Percentiles rank a stretch among this genome's conserved stretches.
These are phyloP conservation scores for Euphorbia celastroides DNA, from an alignment of 441 rosid genomes.

Conservation along the genomic window DNA sequence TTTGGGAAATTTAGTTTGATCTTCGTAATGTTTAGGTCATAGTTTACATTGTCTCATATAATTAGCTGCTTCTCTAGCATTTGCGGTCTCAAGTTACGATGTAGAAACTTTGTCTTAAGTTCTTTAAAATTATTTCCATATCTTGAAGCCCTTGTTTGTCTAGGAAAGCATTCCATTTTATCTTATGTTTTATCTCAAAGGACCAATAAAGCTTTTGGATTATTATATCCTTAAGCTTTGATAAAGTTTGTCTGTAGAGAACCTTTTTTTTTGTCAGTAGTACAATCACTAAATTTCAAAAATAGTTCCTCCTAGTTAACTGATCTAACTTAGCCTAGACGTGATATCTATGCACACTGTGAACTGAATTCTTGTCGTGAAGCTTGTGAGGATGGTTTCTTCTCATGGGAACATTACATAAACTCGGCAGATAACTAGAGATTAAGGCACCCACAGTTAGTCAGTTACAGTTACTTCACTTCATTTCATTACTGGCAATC, in stretches of 20 bases:
- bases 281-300: neutral
- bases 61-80: constrained; percentile 2
- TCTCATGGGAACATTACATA: neutral
- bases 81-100: neutral
- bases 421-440: neutral
- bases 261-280: neutral
- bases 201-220: neutral
- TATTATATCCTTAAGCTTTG: neutral
- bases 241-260: neutral
- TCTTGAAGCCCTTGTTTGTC: neutral
- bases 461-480: neutral
- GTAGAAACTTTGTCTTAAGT: neutral
- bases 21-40: neutral
- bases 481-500: no score
- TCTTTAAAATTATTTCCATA: neutral
- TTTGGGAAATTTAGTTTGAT: neutral
- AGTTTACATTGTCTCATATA: neutral
- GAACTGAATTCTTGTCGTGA: neutral
- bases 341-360: neutral
- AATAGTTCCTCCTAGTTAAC: neutral
- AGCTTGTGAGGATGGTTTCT: neutral
- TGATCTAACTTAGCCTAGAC: neutral
- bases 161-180: neutral
- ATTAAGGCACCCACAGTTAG: neutral
- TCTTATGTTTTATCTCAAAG: neutral